Base-by-base conservation (phyloP, 2,329 filamentous ascomycete species). In the Aspergillus pseudonomiae region DNA sequence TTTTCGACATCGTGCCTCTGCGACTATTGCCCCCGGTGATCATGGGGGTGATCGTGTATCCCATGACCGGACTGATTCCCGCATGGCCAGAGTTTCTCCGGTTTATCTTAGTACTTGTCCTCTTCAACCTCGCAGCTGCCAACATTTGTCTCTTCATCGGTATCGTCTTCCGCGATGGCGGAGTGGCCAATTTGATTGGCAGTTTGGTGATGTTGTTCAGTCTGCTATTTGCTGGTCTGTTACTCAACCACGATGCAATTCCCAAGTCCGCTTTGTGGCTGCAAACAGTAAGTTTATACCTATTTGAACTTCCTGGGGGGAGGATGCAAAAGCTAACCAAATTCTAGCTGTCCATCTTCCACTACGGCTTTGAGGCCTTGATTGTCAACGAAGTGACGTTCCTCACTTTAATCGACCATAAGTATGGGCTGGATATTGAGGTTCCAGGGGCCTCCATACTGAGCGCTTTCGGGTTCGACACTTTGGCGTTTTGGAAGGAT, bases 161-260 rank as follows among this genome's bases (percentile, higher is more conserved):
- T 68, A 97, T 99, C 64, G 86, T 97, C 9, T 96, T 96, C 84
- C 92, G 91, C 73, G 95, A 99, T 73, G 88, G 87, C 36, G 91
- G 93, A 43, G 93, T 99, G 2, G 95, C 95, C 57, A 98, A 96
- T 77, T 79, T 99, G 67, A 91, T 99, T 64, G 95, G 94, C 60
- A 96, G 94, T 71, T 81, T 99, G 71, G 93, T 98, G 57, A 99
- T 99, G 95, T 85, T 99, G 10, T 99, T 99, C 84, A 96, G 92
- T 75, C 82, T 99, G 65, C 85, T 99, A 11, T 98, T 99, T 77
- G 94, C 94, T 0, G 95, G 95, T 62, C 88, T 99, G 63, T 84
- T 99, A 62, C 87, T 99, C 65, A 99, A 99, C 78, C 93, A 97
- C 75, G 89, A 97, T 76, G 93, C 92, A 34, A 97, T 97, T 59